Percentiles rank a stretch among this genome's conserved stretches.
Conservation (phyloP, 179 eudicot genomes). For the Beta lomatogona region DNA sequence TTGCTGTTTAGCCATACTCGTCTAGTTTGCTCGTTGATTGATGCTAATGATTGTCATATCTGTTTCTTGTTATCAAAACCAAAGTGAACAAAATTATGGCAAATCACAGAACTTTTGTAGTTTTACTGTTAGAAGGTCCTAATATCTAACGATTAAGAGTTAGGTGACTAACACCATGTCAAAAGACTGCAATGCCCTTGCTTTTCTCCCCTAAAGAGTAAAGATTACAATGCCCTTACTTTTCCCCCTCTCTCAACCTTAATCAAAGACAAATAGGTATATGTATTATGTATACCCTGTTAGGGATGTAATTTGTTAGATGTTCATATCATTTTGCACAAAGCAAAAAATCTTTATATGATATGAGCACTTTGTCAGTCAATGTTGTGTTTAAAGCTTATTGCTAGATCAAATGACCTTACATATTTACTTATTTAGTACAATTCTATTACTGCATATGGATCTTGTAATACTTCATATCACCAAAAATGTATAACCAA, state of each 20-base stretch:
- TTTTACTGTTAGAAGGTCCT: conserved; percentile 22
- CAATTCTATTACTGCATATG: not conserved
- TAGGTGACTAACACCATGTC: too few species aligned
- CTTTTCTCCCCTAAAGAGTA: too few species aligned
- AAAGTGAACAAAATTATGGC: not conserved
- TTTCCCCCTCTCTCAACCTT: too few species aligned
- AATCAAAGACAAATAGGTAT: too few species aligned
- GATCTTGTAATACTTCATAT: not conserved
- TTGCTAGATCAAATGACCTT: not conserved
- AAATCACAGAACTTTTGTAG: not conserved
- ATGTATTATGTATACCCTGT: too few species aligned
- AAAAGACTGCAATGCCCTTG: too few species aligned
- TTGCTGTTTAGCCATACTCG: too few species aligned
- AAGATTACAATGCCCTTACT: too few species aligned
- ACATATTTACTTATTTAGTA: not conserved
- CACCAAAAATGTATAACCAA: not conserved
- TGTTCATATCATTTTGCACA: too few species aligned
- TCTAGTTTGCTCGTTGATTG: not conserved
- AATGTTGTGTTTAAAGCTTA: not conserved
- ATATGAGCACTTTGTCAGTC: not conserved
- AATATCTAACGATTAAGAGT: too few species aligned
- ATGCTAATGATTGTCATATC: not conserved
- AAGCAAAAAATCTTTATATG: not conserved
- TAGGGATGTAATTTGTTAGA: too few species aligned
- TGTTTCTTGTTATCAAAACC: not conserved